Evolutionary conservation across 2,329 filamentous ascomycete species (phyloP).

Genomic region (Alternaria brassicae): DNA sequence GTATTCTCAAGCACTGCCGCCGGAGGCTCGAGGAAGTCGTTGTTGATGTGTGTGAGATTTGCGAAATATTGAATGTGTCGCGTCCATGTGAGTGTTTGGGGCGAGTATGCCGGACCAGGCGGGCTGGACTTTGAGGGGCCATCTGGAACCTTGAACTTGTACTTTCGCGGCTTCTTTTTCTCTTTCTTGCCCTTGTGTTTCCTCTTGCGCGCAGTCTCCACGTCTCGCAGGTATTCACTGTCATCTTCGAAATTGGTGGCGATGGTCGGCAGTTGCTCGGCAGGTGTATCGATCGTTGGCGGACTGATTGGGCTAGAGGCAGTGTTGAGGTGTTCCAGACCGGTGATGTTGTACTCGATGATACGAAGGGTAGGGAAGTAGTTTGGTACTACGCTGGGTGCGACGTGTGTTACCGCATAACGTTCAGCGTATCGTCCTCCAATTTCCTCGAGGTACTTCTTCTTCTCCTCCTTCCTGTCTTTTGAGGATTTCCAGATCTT

Average conservation of each 20-base stretch:
- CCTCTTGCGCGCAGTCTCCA: conserved; percentile 55
- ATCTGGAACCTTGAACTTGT: conserved; percentile 65
- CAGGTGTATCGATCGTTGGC: neutral
- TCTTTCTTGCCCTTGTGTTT: conserved; percentile 60
- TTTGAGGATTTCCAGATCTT: conserved; percentile 21
- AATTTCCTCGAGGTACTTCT: conserved; percentile 70
- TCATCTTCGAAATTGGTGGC: conserved; percentile 27
- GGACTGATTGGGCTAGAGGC: conserved; percentile 8
- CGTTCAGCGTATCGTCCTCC: conserved; percentile 84
- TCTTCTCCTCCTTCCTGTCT: conserved; percentile 53
- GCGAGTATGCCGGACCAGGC: conserved; percentile 89
- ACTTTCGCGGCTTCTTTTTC: conserved; percentile 47
- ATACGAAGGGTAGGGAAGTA: conserved; percentile 90
- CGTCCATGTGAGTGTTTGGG: conserved; percentile 78
- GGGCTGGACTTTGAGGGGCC: conserved; percentile 74
- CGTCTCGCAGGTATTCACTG: conserved; percentile 49
- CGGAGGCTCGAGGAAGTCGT: conserved; percentile 60
- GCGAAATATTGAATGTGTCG: conserved; percentile 92
- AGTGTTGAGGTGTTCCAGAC: conserved; percentile 63
- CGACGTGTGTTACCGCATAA: conserved; percentile 80
- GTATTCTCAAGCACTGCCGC: neutral
- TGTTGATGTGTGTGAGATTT: conserved; percentile 90
- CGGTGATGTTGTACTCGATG: conserved; percentile 91
- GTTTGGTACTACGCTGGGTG: conserved; percentile 89
- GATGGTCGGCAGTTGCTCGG: conserved; percentile 14